phyloP scores from a whole-genome alignment of 2,329 filamentous ascomycete species.

The Chaetothyriales sp. region DNA sequence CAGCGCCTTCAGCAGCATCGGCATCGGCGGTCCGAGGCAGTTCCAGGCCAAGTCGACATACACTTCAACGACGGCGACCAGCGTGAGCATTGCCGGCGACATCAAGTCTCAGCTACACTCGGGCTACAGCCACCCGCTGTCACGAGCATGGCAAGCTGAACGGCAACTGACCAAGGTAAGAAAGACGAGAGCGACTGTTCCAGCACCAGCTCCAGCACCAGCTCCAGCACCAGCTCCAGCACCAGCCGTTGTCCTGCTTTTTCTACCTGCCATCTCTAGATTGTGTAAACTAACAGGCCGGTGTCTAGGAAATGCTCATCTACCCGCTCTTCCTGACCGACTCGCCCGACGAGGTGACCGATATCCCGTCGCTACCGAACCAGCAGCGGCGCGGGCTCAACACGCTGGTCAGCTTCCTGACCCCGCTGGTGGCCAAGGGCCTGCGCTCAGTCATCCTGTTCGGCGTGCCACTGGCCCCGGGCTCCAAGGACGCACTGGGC shows the following conservation, averaged over 20 bases:
- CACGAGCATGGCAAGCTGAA: slow-evolving; percentile 69
- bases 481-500: slow-evolving; percentile 77
- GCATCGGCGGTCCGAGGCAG: slow-evolving; percentile 23
- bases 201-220: too few species aligned
- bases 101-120: slow-evolving; percentile 73
- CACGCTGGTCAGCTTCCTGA: slow-evolving; percentile 67
- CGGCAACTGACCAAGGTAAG: slow-evolving; percentile 70
- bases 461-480: slow-evolving; percentile 69
- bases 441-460: slow-evolving; percentile 89
- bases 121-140: slow-evolving; percentile 66
- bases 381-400: slow-evolving; percentile 81
- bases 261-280: slow-evolving; percentile 1
- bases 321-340: slow-evolving; percentile 96
- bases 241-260: slow-evolving; percentile 14
- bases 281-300: too few species aligned
- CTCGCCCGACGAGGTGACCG: slow-evolving; percentile 76
- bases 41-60: slow-evolving; percentile 13
- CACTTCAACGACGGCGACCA: slow-evolving; percentile 34
- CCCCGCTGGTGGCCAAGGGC: slow-evolving; percentile 75
- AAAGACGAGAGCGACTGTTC: too few species aligned
- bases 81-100: slow-evolving; percentile 42
- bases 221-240: too few species aligned
- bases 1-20: slow-evolving; percentile 15
- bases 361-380: slow-evolving; percentile 80
- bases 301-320: slow-evolving; percentile 99